Conservation (phyloP, 2,329 filamentous ascomycete species). For the Colletotrichum destructivum region DNA sequence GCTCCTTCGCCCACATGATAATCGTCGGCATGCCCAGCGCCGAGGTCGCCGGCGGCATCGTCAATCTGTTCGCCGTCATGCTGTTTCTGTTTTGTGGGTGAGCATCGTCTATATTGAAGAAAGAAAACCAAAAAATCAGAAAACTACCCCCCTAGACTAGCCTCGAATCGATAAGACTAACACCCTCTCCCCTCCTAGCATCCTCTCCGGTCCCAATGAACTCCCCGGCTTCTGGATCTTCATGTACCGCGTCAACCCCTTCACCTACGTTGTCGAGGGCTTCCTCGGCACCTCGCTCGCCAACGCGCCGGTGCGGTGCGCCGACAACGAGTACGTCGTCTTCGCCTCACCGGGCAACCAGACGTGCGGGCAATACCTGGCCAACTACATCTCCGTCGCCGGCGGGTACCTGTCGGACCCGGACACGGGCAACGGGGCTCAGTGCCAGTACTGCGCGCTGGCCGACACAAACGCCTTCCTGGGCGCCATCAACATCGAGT, state of each 20-base stretch:
- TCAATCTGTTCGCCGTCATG: slow-evolving; percentile 76
- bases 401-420: slow-evolving; percentile 39
- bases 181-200: slow-evolving; percentile 16
- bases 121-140: too few relatives aligned
- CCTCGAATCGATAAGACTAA: background rate
- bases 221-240: slow-evolving; percentile 44
- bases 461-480: slow-evolving; percentile 56
- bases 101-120: background rate
- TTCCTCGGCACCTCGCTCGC: slow-evolving; percentile 48
- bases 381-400: slow-evolving; percentile 22
- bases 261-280: slow-evolving; percentile 51
- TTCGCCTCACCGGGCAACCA: slow-evolving; percentile 29
- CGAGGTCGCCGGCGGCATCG: slow-evolving; percentile 75
- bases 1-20: slow-evolving; percentile 76
- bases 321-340: slow-evolving; percentile 37
- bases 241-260: slow-evolving; percentile 45
- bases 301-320: slow-evolving; percentile 38
- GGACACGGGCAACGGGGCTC: slow-evolving; percentile 51
- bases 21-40: slow-evolving; percentile 75
- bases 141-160: too few relatives aligned
- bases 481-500: slow-evolving; percentile 58
- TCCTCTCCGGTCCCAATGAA: slow-evolving; percentile 31
- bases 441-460: slow-evolving; percentile 62
- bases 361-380: slow-evolving; percentile 42
- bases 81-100: slow-evolving; percentile 71